phyloP scores from a whole-genome alignment of 768 basidiomycete species.

The Tulasnella sp. region DNA sequence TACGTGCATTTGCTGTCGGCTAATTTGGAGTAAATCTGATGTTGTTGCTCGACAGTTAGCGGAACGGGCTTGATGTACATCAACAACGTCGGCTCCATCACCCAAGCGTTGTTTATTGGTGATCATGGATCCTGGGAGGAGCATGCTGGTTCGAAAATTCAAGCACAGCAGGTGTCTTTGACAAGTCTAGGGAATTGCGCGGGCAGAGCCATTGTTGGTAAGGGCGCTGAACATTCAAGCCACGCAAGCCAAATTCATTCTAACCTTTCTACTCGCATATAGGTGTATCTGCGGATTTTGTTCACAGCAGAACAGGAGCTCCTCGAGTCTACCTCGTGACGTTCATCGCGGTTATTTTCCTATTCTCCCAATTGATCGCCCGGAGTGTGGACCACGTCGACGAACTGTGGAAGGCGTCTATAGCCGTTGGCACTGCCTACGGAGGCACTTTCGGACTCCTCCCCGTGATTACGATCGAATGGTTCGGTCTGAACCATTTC shows the following conservation, averaged over 20 bases:
- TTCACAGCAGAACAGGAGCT: conserved; percentile 46
- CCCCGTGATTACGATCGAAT: conserved; percentile 58
- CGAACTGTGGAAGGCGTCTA: conserved; percentile 56
- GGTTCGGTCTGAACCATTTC: conserved; percentile 77
- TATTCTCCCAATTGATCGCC: conserved; percentile 61
- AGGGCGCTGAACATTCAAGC: not conserved
- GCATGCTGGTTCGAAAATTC: conserved; percentile 60
- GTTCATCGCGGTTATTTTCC: conserved; percentile 57
- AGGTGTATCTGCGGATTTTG: conserved; percentile 65
- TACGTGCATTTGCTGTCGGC: conserved; percentile 32
- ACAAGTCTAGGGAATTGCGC: conserved; percentile 74
- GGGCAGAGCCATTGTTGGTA: conserved; percentile 73
- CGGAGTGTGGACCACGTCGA: conserved; percentile 48
- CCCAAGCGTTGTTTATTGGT: conserved; percentile 58
- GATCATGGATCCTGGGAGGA: conserved; percentile 54
- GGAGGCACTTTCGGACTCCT: conserved; percentile 34
- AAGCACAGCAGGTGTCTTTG: conserved; percentile 75
- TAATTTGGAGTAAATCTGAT: not conserved
- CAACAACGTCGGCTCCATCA: conserved; percentile 78
- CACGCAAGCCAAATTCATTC: not conserved
- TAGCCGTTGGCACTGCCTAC: conserved; percentile 31
- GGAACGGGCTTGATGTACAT: conserved; percentile 79
- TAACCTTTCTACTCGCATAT: not conserved
- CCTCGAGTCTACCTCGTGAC: conserved; percentile 66
- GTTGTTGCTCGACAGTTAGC: conserved; percentile 40